Evolutionary conservation across 345 rosid species (phyloP).

Genomic region (Syzygium jambos): DNA sequence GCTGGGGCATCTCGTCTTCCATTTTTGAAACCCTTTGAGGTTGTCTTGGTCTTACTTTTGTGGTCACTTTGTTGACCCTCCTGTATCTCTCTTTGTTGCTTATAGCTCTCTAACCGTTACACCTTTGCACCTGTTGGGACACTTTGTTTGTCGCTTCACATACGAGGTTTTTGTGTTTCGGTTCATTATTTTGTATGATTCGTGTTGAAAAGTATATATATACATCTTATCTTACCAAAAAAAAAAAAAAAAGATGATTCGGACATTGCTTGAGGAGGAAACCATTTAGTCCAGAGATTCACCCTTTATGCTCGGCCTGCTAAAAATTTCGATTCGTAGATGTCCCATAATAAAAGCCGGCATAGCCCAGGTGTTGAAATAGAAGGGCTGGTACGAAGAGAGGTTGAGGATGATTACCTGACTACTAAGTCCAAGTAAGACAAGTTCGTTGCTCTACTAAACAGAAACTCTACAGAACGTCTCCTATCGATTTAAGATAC

Average conservation of each 20-base stretch:
- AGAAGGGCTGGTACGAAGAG: not conserved
- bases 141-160: too few relatives aligned
- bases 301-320: not conserved
- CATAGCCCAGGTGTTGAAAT: not conserved
- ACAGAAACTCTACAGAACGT: not conserved
- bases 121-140: too few relatives aligned
- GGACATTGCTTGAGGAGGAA: not conserved
- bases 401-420: not conserved
- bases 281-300: not conserved
- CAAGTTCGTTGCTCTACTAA: not conserved
- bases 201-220: too few relatives aligned
- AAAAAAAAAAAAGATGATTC: not conserved
- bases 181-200: too few relatives aligned
- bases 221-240: too few relatives aligned
- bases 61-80: too few relatives aligned
- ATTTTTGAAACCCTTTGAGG: too few relatives aligned
- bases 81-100: too few relatives aligned
- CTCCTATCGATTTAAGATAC: not conserved
- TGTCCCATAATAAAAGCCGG: not conserved
- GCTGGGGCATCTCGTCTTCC: too few relatives aligned
- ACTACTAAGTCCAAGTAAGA: not conserved
- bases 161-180: too few relatives aligned
- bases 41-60: too few relatives aligned
- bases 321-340: not conserved
- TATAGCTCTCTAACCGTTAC: too few relatives aligned